phyloP scores from a whole-genome alignment of 352 stramenopile genomes.

The Phytophthora meadii region DNA sequence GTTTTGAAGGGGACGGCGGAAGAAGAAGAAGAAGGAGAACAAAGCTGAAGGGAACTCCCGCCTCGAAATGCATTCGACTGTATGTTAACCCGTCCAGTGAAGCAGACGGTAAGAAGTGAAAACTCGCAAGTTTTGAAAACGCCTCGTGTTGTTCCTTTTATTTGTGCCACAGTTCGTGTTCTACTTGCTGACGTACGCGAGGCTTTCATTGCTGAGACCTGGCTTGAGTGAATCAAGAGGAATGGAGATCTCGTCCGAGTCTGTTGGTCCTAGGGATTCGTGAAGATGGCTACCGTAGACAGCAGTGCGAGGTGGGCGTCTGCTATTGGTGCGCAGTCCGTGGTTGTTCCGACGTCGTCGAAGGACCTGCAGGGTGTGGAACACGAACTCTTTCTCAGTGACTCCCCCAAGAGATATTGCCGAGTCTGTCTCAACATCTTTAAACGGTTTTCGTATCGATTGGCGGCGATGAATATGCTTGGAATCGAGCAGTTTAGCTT shows the following conservation, averaged over 20 bases:
- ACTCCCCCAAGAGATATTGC: constrained; percentile 46
- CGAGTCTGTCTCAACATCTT: constrained; percentile 18
- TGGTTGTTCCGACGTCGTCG: constrained; percentile 46
- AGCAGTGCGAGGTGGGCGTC: constrained; percentile 16
- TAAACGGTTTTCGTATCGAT: constrained; percentile 3
- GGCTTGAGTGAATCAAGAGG: constrained; percentile 51
- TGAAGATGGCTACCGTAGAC: constrained; percentile 9
- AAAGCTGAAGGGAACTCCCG: constrained; percentile 8
- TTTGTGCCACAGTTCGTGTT: neutral
- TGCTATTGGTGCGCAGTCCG: constrained; percentile 62
- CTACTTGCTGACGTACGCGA: constrained; percentile 24
- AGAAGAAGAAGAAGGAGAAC: constrained; percentile 47
- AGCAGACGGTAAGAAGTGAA: constrained; percentile 9
- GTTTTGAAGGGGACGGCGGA: constrained; percentile 41
- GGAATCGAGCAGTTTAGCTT: constrained; percentile 38
- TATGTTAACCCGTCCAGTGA: constrained; percentile 10
- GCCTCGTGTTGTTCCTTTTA: constrained; percentile 3
- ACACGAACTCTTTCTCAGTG: constrained; percentile 72
- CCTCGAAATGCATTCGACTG: constrained; percentile 3
- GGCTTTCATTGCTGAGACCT: constrained; percentile 23
- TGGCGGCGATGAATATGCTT: constrained; percentile 7
- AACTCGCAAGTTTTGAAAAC: constrained; percentile 19
- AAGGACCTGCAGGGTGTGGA: constrained; percentile 56
- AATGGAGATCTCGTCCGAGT: constrained; percentile 20
- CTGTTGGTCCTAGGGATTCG: neutral